These are phyloP conservation scores for Lotus japonicus DNA, from an alignment of 306 rosid species.

Conservation along the genomic window DNA sequence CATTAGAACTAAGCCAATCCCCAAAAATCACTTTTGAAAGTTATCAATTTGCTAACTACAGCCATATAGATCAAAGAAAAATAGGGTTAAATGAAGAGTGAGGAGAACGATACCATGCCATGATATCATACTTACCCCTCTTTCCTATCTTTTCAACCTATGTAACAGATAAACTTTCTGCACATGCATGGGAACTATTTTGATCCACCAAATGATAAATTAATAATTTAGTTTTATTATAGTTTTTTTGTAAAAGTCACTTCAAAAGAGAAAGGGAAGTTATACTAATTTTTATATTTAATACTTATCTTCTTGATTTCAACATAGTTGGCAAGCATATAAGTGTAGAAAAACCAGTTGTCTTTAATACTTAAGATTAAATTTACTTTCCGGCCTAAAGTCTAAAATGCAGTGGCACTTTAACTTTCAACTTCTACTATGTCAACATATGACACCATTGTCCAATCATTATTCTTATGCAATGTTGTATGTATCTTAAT, in stretches of 20 bases:
- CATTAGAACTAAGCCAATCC: constrained; percentile 4
- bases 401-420: not conserved
- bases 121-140: not conserved
- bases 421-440: not conserved
- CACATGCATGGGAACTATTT: not conserved
- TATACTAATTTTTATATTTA: not conserved
- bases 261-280: not conserved
- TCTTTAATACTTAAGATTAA: not conserved
- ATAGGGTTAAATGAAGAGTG: constrained; percentile 11
- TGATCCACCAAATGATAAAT: not conserved
- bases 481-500: not conserved
- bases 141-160: not conserved
- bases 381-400: not conserved
- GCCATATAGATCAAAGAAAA: not conserved
- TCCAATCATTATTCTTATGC: not conserved
- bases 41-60: not conserved
- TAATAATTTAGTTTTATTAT: not conserved
- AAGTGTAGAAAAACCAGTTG: not conserved
- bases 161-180: not conserved
- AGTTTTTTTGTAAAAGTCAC: not conserved
- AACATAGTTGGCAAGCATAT: not conserved
- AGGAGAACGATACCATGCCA: not conserved
- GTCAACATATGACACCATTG: not conserved
- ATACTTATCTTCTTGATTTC: not conserved
- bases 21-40: not conserved